phyloP scores from a whole-genome alignment of 2,329 filamentous ascomycete species.

The Colletotrichum eleusines region DNA sequence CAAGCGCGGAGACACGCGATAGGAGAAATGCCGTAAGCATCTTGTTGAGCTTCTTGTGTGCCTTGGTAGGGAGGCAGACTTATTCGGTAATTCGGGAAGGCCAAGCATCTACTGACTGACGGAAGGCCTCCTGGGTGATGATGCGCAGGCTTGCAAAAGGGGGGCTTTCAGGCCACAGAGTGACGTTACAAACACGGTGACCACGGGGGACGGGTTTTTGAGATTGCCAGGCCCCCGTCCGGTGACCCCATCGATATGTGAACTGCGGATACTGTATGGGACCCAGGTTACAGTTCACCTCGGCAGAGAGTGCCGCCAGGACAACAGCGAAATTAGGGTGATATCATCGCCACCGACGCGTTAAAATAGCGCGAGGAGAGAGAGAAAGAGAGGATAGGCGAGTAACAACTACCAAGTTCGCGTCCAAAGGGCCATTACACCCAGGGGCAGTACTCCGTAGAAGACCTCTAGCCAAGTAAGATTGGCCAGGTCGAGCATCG shows the following conservation, averaged over 20 bases:
- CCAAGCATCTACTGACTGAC: constrained; percentile 28
- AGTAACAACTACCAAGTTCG: constrained; percentile 1
- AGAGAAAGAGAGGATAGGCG: neutral
- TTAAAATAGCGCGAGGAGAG: neutral
- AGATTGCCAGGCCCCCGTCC: constrained; percentile 13
- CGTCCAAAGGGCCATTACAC: neutral
- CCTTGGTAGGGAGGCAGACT: neutral
- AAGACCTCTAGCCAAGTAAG: neutral
- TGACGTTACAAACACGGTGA: constrained; percentile 21
- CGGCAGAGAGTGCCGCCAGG: constrained; percentile 25
- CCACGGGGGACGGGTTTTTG: constrained; percentile 9
- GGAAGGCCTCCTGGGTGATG: constrained; percentile 14
- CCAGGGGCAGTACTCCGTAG: neutral
- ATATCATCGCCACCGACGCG: constrained; percentile 22
- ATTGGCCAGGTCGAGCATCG: constrained; percentile 7
- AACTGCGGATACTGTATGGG: constrained; percentile 13
- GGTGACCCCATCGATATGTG: constrained; percentile 14
- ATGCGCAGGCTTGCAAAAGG: neutral
- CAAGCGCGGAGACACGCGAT: constrained; percentile 7
- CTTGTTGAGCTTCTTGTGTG: neutral
- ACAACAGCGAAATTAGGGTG: constrained; percentile 30
- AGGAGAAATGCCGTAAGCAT: constrained; percentile 5
- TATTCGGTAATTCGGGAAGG: neutral
- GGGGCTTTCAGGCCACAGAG: constrained; percentile 17
- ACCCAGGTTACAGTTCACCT: constrained; percentile 9